phyloP scores from a whole-genome alignment of 1,284 basidiomycete genomes.

The Moesziomyces globuligerus region DNA sequence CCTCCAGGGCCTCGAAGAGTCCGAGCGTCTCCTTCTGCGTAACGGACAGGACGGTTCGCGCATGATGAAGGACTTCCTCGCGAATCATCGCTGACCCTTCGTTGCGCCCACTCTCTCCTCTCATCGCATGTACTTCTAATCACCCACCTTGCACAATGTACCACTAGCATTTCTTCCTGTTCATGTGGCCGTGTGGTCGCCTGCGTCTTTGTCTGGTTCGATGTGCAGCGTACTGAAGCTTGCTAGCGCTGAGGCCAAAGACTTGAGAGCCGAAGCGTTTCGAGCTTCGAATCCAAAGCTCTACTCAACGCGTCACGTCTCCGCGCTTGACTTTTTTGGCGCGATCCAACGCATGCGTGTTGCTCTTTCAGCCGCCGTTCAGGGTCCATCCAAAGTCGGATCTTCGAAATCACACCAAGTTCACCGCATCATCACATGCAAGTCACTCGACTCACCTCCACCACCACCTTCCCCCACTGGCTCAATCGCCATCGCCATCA shows the following conservation, averaged over 20 bases:
- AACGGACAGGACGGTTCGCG: constrained; percentile 45
- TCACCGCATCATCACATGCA: too few relatives aligned
- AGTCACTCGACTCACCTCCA: too few relatives aligned
- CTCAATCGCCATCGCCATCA: neutral
- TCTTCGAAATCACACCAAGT: constrained; percentile 6
- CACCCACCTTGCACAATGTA: neutral
- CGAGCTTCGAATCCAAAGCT: too few relatives aligned
- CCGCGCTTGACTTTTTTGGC: too few relatives aligned
- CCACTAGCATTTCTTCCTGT: neutral
- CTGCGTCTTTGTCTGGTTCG: too few relatives aligned
- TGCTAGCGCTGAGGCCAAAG: too few relatives aligned
- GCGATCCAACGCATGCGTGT: constrained; percentile 8
- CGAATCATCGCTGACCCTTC: constrained; percentile 14
- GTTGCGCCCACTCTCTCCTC: neutral
- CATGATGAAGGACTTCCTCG: constrained; percentile 51
- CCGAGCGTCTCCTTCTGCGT: constrained; percentile 37
- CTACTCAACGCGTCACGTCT: constrained; percentile 27
- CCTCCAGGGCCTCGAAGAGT: constrained; percentile 58
- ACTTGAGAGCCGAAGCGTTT: too few relatives aligned
- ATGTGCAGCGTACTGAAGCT: too few relatives aligned
- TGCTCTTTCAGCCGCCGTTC: constrained; percentile 1
- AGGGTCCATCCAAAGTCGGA: constrained; percentile 12
- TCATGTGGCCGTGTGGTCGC: too few relatives aligned
- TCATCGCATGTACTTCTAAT: neutral
- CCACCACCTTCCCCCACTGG: neutral